These are phyloP conservation scores for Fraxinus excelsior DNA, from an alignment of 257 asterid species.

Conservation along the genomic window DNA sequence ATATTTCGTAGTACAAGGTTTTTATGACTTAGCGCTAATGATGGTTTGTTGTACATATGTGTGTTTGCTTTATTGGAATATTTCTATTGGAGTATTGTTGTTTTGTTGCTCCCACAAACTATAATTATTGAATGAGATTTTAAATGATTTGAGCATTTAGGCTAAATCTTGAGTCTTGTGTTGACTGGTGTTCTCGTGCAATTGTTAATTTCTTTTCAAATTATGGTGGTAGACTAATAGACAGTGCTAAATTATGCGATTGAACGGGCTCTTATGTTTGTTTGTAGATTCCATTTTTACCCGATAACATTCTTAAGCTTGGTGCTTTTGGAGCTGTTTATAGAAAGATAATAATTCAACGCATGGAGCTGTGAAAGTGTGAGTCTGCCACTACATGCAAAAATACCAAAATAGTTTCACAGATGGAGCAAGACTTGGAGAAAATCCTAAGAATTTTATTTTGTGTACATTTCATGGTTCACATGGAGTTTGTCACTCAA, in stretches of 20 bases:
- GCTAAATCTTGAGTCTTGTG: neutral
- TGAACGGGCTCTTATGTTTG: neutral
- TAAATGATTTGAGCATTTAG: slow-evolving; percentile 23
- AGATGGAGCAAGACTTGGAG: no score
- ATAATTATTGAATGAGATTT: slow-evolving; percentile 23
- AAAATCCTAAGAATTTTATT: no score
- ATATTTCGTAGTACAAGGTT: no score
- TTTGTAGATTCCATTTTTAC: neutral
- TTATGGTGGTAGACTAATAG: neutral
- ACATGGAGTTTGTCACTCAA: no score
- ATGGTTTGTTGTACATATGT: neutral
- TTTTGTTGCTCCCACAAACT: neutral
- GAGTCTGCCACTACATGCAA: no score
- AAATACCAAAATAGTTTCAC: no score
- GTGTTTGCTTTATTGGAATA: neutral
- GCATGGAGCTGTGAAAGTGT: no score
- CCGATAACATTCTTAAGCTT: no score
- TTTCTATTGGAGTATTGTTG: neutral
- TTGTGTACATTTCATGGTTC: no score
- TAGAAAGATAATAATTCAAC: no score
- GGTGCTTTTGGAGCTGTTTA: no score
- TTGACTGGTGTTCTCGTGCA: slow-evolving; percentile 16
- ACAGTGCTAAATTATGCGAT: neutral
- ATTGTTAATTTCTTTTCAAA: neutral
- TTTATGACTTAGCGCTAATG: neutral